A percentile compares a stretch with the other conserved stretches of the same genome.
Evolutionary conservation across 164 flowering plant species (phyloP).

Genomic region (Magnolia officinalis): DNA sequence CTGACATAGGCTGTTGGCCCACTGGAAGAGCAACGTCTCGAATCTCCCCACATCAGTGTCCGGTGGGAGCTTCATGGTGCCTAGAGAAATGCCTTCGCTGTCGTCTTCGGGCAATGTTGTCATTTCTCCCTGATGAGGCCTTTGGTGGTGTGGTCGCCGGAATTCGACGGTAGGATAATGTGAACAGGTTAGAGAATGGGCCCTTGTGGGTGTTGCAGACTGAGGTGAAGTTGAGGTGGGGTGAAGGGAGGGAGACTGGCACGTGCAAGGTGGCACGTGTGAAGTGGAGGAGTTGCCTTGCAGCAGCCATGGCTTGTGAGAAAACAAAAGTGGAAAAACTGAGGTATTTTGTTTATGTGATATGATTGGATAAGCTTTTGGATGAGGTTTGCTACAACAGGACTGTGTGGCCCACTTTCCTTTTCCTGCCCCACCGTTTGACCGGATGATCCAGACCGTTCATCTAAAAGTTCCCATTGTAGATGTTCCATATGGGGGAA

Average conservation of each 20-base stretch:
- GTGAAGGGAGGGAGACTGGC: conserved; percentile 11
- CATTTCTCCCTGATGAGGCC: conserved; percentile 28
- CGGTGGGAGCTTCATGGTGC: conserved; percentile 70
- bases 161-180: conserved; percentile 15
- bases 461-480: no score
- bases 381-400: not conserved
- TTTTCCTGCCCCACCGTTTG: no score
- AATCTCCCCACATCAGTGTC: conserved; percentile 58
- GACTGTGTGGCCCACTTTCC: no score
- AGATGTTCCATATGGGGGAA: no score
- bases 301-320: conserved; percentile 14
- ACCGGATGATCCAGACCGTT: no score
- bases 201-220: not conserved
- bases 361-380: conserved; percentile 1
- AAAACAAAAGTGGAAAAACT: not conserved
- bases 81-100: conserved; percentile 68
- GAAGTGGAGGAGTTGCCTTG: conserved; percentile 13
- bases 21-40: conserved; percentile 73
- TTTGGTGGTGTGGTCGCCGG: conserved; percentile 8
- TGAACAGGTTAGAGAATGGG: not conserved
- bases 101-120: conserved; percentile 26
- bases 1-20: conserved; percentile 90
- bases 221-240: conserved; percentile 1
- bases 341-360: not conserved
- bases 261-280: conserved; percentile 6